Base-by-base conservation (phyloP, 176 grass and related monocot genomes). In the Aegilops tauschii region DNA sequence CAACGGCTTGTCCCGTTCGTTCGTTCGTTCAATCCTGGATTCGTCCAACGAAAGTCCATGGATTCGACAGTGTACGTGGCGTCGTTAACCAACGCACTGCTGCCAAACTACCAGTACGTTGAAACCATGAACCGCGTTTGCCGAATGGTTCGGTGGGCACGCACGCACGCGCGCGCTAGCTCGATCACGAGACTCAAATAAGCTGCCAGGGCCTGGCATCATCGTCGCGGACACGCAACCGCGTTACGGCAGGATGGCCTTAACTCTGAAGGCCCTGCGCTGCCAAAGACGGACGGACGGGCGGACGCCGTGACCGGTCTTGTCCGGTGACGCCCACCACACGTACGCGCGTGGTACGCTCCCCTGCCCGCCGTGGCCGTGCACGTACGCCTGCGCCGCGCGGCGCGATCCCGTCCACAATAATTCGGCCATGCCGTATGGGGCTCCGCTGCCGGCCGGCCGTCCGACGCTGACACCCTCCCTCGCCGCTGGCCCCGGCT, bases 321-420 rank as follows among this genome's bases (percentile, higher is more conserved):
- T 54, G 50, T 84, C 89, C 44, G 44, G 25, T 75, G 84, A 84
- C 85, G 85, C 52, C 64, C 63, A 54, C 9, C 7, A 3, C 45
- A 32, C 62, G 59, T 29, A 69, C 21, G 61, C 44, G 47, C 20
- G 44, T 4, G 1, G 44, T 47, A 47, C 44, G 44, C 44, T 47
- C 44, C 3, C 3, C 44, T 47, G 44, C 44, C 12, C 44, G 44
- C 44, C 47, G 47, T 56, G 5, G 14, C 52, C 63, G 64, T 86
- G 76, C 84, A 69, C 62, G 40, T 42, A 42, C 40, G 65, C 14
- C 83, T 58, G 69, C 20, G 74, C 47, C 30, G 28, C 80, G 65
- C 81, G 66, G 65, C 75, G 67, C 30, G 30, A 73, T 36, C 20
- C 17, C 65, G 52, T 36, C 20, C 72, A 32, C 30, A 36, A 87